Base-by-base conservation (phyloP, 345 rosid genomes). In the Citrus inodora region DNA sequence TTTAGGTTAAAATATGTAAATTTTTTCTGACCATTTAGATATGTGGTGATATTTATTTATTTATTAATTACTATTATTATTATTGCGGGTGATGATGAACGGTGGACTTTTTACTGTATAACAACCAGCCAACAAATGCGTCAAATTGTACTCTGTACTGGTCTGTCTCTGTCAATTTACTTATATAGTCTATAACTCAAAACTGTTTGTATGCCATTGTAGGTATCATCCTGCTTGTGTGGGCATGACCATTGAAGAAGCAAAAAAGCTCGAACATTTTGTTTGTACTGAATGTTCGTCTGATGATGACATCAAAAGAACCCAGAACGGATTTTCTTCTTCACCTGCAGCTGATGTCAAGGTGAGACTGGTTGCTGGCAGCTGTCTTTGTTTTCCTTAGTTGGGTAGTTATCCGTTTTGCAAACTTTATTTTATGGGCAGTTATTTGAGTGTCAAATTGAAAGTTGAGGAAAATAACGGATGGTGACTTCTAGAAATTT, bases 171-270 rank as follows among this genome's bases (percentile, higher is more conserved):
- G 32, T 4, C 51, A 67, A 76, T 67, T 33, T 58, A 9, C 40
- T 63, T 30, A 25, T 66, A 21, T 35, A 33, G 56, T 28, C 71
- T 38, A 35, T 74, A 22, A 25, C 13, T 58, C 24, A 61, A 33
- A 64, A 38, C 28, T 70, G n/a, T 55, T 66, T 30, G 51, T 60
- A 37, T 77, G 17, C 28, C 67, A 64, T 83, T 82, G 69, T 76
- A 95, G 98, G 97, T 93, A 90, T 81, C 98, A 95, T 83, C 98
- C 98, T 69, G 91, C 92, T 22, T 95, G 98, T 84, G 93, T 90
- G 67, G 92, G 90, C 79, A 89, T 91, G 97, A 90, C 92, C 4
- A 89, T 89, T 80, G 95, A 92, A 81, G 94, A 89, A 81, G 92
- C 97, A 11, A 92, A 92, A 83, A 90, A 86, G 87, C 80, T 92